Conservation (phyloP, 2,329 filamentous ascomycete species). For the Aspergillus floridensis region DNA sequence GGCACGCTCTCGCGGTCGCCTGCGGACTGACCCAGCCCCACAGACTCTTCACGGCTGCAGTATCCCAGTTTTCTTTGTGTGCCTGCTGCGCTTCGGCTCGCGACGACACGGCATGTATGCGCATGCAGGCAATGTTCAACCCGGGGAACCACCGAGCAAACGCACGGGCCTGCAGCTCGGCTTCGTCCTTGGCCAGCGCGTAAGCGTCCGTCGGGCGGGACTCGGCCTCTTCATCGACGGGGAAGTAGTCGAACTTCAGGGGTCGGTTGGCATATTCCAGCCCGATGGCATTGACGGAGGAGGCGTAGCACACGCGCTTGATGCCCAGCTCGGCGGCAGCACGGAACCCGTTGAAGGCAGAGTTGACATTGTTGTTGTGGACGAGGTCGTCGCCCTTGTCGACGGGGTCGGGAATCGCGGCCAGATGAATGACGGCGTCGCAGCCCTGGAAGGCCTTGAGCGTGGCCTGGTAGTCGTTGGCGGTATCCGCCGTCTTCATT, state of each 20-base stretch:
- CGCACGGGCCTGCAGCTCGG: slow-evolving; percentile 33
- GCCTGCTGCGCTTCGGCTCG: slow-evolving; percentile 30
- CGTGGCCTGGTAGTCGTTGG: slow-evolving; percentile 32
- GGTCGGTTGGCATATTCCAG: slow-evolving; percentile 39
- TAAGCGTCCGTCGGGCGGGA: slow-evolving; percentile 36
- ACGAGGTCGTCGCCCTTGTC: slow-evolving; percentile 32
- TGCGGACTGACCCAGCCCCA: slow-evolving; percentile 39
- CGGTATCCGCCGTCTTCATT: slow-evolving; percentile 34
- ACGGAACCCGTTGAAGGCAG: slow-evolving; percentile 41
- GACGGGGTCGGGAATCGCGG: slow-evolving; percentile 38
- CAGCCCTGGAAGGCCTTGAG: slow-evolving; percentile 34
- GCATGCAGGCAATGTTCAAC: slow-evolving; percentile 38
- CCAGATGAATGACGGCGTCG: slow-evolving; percentile 41
- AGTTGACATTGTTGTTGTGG: slow-evolving; percentile 39
- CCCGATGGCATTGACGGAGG: slow-evolving; percentile 40
- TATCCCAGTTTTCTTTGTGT: slow-evolving; percentile 35
- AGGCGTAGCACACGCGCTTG: slow-evolving; percentile 37
- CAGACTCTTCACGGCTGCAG: slow-evolving; percentile 34
- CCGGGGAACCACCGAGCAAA: slow-evolving; percentile 40
- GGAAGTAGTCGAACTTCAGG: slow-evolving; percentile 37
- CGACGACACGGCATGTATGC: slow-evolving; percentile 38
- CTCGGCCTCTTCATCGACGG: slow-evolving; percentile 37
- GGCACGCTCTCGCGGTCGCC: slow-evolving; percentile 37
- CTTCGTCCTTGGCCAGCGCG: slow-evolving; percentile 38
- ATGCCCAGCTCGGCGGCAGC: slow-evolving; percentile 38